phyloP scores from a whole-genome alignment of 2,329 filamentous ascomycete genomes.

The Hypoxylon sp. region DNA sequence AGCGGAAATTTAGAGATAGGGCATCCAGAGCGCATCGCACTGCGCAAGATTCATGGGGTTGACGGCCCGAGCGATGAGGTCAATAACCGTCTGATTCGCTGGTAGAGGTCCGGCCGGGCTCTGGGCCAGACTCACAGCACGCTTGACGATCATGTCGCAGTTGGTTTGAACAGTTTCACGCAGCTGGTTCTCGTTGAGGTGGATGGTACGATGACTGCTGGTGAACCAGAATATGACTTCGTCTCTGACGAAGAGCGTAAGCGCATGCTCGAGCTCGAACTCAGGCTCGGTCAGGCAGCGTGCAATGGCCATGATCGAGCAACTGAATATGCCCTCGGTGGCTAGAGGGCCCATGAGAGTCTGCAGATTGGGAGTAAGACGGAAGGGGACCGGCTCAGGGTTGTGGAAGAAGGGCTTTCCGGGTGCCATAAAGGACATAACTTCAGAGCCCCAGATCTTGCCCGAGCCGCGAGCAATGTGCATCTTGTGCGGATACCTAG shows the following conservation, averaged over 20 bases:
- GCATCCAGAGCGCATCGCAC: slow-evolving; percentile 97
- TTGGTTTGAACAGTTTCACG: slow-evolving; percentile 87
- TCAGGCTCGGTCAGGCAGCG: slow-evolving; percentile 92
- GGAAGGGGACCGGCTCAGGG: slow-evolving; percentile 95
- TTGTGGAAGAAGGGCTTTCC: slow-evolving; percentile 93
- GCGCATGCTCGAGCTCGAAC: slow-evolving; percentile 92
- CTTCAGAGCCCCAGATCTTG: slow-evolving; percentile 95
- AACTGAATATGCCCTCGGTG: slow-evolving; percentile 96
- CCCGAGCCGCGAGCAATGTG: slow-evolving; percentile 89
- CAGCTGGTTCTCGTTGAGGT: slow-evolving; percentile 76
- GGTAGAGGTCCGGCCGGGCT: slow-evolving; percentile 84
- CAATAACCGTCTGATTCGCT: slow-evolving; percentile 96
- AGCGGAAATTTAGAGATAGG: slow-evolving; percentile 76
- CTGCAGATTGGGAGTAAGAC: slow-evolving; percentile 95
- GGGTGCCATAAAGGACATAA: slow-evolving; percentile 89
- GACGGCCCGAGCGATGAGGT: slow-evolving; percentile 91
- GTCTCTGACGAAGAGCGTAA: slow-evolving; percentile 95
- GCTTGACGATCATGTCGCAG: slow-evolving; percentile 91
- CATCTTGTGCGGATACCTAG: slow-evolving; percentile 95
- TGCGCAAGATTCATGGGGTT: slow-evolving; percentile 90
- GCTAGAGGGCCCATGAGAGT: slow-evolving; percentile 95
- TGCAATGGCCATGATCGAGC: slow-evolving; percentile 95
- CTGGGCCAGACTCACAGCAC: slow-evolving; percentile 87
- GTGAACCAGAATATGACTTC: slow-evolving; percentile 99
- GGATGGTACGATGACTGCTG: slow-evolving; percentile 74